Evolutionary conservation across 2,329 filamentous ascomycete species (phyloP).

Genomic region (Fusarium sp.): DNA sequence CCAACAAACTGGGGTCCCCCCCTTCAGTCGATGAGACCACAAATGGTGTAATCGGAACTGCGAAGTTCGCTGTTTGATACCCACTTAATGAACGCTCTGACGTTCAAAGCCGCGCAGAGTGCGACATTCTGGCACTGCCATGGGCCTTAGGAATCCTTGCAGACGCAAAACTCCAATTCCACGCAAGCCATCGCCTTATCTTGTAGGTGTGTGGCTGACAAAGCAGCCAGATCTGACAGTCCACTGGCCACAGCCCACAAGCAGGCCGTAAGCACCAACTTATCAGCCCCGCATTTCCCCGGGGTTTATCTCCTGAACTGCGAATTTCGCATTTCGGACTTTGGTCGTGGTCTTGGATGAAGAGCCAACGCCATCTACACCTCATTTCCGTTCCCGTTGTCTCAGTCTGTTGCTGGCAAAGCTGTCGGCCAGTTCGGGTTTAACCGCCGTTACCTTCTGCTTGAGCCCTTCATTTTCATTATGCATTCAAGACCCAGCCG

Average conservation of each 20-base stretch:
- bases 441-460: rapidly evolving
- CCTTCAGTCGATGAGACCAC: not conserved
- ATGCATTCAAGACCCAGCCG: not conserved
- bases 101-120: too few relatives aligned
- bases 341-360: not conserved
- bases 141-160: not conserved
- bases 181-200: not conserved
- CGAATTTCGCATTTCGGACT: not conserved
- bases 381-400: not conserved
- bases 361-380: not conserved
- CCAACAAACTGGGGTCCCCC: not conserved
- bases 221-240: not conserved
- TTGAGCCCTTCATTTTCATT: not conserved
- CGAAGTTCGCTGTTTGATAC: not conserved
- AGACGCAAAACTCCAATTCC: not conserved
- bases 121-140: not conserved
- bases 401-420: too few relatives aligned
- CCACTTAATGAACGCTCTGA: not conserved
- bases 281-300: not conserved
- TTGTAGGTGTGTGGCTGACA: not conserved
- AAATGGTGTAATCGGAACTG: not conserved
- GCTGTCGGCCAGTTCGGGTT: not conserved
- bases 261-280: not conserved
- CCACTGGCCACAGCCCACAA: not conserved
- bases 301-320: not conserved